A percentile compares a stretch with the other conserved stretches of the same genome.
phyloP scores from a whole-genome alignment of 352 stramenopile species.

The Phytophthora ohioensis region DNA sequence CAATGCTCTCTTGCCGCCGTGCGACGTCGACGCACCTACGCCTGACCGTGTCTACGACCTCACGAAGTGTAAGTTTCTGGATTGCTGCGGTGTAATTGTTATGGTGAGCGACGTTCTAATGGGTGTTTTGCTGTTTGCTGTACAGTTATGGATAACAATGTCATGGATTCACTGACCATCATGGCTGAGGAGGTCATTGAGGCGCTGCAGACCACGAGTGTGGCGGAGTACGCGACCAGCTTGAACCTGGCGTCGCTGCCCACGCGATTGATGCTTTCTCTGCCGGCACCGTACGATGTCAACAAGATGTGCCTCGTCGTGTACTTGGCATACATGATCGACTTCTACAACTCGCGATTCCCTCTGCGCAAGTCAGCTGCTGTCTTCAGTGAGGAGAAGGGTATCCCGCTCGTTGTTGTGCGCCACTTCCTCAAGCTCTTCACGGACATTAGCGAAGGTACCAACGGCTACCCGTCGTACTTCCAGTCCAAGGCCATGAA shows the following conservation, averaged over 20 bases:
- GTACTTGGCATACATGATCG: constrained; percentile 78
- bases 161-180: constrained; percentile 82
- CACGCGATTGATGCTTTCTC: constrained; percentile 73
- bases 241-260: constrained; percentile 59
- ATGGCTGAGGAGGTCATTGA: constrained; percentile 83
- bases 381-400: constrained; percentile 79
- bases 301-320: constrained; percentile 76
- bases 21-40: constrained; percentile 76
- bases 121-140: background rate
- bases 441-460: constrained; percentile 63
- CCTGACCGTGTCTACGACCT: constrained; percentile 84
- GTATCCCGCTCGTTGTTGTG: constrained; percentile 76
- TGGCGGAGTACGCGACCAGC: constrained; percentile 60
- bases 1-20: constrained; percentile 72
- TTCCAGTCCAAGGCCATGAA: constrained; percentile 81
- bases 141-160: constrained; percentile 67
- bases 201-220: constrained; percentile 58
- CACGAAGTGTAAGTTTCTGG: constrained; percentile 72
- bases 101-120: constrained; percentile 10
- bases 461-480: constrained; percentile 70
- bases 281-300: constrained; percentile 74
- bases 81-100: constrained; percentile 10
- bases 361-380: constrained; percentile 71
- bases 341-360: constrained; percentile 71
- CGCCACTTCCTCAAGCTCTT: constrained; percentile 79